Evolutionary conservation across 768 basidiomycete species (phyloP).

Genomic region (Pholiota conissans): DNA sequence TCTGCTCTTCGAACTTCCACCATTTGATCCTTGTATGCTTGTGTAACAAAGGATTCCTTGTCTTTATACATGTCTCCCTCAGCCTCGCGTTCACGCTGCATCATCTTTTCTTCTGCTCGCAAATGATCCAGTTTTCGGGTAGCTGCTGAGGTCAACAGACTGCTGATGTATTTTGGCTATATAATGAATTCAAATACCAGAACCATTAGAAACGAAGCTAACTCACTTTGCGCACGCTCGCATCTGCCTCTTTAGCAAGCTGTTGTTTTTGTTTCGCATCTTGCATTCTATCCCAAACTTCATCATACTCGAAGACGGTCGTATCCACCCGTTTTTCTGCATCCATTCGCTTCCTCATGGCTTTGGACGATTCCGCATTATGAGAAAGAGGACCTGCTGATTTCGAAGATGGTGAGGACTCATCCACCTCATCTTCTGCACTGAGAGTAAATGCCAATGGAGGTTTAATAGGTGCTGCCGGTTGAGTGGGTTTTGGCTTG

Average conservation of each 20-base stretch:
- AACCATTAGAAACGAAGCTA: not conserved
- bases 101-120: slow-evolving; percentile 97
- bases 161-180: slow-evolving; percentile 92
- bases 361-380: slow-evolving; percentile 59
- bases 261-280: slow-evolving; percentile 76
- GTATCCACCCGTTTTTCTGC: slow-evolving; percentile 77
- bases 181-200: slow-evolving; percentile 3
- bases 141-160: slow-evolving; percentile 77
- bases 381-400: slow-evolving; percentile 58
- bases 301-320: slow-evolving; percentile 93
- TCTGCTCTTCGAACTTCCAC: slow-evolving; percentile 88
- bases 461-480: slow-evolving; percentile 47
- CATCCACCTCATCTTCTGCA: slow-evolving; percentile 61
- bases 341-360: slow-evolving; percentile 73
- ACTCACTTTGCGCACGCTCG: slow-evolving; percentile 75
- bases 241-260: slow-evolving; percentile 72
- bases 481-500: slow-evolving; percentile 55
- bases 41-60: slow-evolving; percentile 97
- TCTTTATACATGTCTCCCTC: slow-evolving; percentile 94
- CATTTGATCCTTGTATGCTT: slow-evolving; percentile 96
- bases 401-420: slow-evolving; percentile 36
- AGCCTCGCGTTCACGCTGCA: slow-evolving; percentile 86
- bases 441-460: slow-evolving; percentile 63
- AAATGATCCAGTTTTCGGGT: slow-evolving; percentile 87
- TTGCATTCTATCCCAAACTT: slow-evolving; percentile 96